Conservation (phyloP, 495 filamentous ascomycete species). For the Astrothelium subdiscretum region DNA sequence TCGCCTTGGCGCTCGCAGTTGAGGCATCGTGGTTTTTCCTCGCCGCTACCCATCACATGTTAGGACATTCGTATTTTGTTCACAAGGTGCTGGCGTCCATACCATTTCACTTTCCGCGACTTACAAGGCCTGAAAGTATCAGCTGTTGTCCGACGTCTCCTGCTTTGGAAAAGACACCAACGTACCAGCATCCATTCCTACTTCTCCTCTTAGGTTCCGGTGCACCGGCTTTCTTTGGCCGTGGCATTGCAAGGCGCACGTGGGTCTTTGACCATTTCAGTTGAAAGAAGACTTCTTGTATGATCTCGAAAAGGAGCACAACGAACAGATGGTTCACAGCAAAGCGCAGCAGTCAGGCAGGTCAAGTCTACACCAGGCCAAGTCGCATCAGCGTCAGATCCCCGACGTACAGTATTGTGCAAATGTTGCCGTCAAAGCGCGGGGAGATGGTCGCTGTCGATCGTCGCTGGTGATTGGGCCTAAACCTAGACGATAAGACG, state of each 20-base stretch:
- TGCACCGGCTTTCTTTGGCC: slow-evolving; percentile 28
- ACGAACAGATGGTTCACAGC: not conserved
- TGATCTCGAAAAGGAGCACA: not conserved
- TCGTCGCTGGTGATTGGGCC: not conserved
- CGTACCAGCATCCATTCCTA: slow-evolving; percentile 78
- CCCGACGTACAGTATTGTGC: not conserved
- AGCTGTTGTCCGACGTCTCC: not conserved
- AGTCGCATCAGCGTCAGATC: not conserved
- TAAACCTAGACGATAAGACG: not conserved
- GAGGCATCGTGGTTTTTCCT: slow-evolving; percentile 64
- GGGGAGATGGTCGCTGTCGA: not conserved
- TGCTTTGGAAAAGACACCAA: not conserved
- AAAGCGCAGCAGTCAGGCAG: not conserved
- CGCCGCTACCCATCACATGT: slow-evolving; percentile 35
- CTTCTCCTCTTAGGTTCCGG: slow-evolving; percentile 48
- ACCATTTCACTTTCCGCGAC: slow-evolving; percentile 76
- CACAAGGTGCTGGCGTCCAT: slow-evolving; percentile 10
- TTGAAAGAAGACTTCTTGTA: not conserved
- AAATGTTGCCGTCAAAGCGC: not conserved
- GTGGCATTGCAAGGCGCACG: slow-evolving; percentile 21
- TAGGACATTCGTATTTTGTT: not conserved
- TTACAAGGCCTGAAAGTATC: slow-evolving; percentile 60
- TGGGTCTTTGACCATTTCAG: not conserved
- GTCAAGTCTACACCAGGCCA: not conserved
- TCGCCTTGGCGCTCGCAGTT: slow-evolving; percentile 71